phyloP scores from a whole-genome alignment of 1,284 basidiomycete genomes.

The Mycena citricolor region DNA sequence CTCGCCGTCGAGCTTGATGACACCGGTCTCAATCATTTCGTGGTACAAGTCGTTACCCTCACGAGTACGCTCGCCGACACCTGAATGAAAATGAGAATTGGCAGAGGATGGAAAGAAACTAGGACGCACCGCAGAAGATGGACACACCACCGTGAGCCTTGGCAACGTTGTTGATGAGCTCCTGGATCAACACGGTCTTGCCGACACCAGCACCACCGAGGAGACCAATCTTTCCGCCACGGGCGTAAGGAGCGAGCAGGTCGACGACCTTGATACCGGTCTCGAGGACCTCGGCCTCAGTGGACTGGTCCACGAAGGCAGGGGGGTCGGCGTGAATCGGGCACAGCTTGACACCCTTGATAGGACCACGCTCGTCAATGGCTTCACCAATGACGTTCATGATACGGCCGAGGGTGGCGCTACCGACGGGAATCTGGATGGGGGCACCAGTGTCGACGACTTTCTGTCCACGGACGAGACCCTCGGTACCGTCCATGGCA shows the following conservation, averaged over 20 bases:
- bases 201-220: conserved; percentile 99
- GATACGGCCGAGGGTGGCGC: conserved; percentile 93
- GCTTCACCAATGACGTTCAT: conserved; percentile 99
- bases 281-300: conserved; percentile 96
- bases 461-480: conserved; percentile 98
- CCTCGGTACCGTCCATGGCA: conserved; percentile 99
- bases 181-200: conserved; percentile 98
- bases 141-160: conserved; percentile 99
- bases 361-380: conserved; percentile 98
- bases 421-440: conserved; percentile 95
- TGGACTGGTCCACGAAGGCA: conserved; percentile 96
- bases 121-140: conserved; percentile 88
- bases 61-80: conserved; percentile 99
- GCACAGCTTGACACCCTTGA: conserved; percentile 88
- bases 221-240: conserved; percentile 99
- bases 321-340: conserved; percentile 98
- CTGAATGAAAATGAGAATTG: conserved; percentile 37
- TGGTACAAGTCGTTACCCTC: conserved; percentile 99
- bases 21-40: conserved; percentile 99
- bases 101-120: not conserved
- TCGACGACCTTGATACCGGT: conserved; percentile 99
- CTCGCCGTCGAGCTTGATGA: conserved; percentile 98
- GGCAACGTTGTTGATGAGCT: conserved; percentile 99
- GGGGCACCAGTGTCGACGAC: conserved; percentile 96
- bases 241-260: conserved; percentile 97